Evolutionary conservation across 192 early-diverging fungal genomes (phyloP), one percentile per base, ranked within the genome.

Genomic region (Dissophora ornata): DNA sequence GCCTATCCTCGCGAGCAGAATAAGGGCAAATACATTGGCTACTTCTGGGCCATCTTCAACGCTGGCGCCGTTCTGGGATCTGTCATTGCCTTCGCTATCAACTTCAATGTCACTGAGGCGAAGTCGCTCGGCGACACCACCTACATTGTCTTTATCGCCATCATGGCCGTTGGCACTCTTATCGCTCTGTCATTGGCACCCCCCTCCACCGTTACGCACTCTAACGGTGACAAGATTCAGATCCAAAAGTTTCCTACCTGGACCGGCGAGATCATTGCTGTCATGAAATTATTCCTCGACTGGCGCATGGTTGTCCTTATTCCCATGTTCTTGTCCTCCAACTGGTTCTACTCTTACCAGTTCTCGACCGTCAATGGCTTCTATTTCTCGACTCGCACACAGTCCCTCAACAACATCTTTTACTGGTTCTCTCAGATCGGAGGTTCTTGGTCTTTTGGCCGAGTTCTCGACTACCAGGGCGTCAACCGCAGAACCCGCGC

Each of bases 31-130:
- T 92, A 84, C 74, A 92, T 96, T 56, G 87, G 88, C 30, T 81
- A 89, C 28, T 96, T 96, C 86, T 96, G 93, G 94, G 83, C 89
- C 57, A 90, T 94, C 66, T 96, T 93, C 85, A 81, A 82, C 61
- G 68, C 88, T 44, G 94, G 94, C 64, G 94, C 90, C 30, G 86
- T 91, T 58, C 55, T 96, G 24, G 94, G 94, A 59, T 87, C 87
- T 48, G 84, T 88, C 30, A 84, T 96, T 59, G 85, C 85, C 36
- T 85, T 93, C 54, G 89, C 80, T 48, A 83, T 89, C 46, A 88
- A 92, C 79, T 93, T 80, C 82, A 80, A 92, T 49, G 64, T 65
- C 26, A 40, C 56, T 0, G 68, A 60, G n/a, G 74, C 69, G 11
- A 54, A 79, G 25, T 67, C 83, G 48, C 83, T 93, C 5, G 84